These are phyloP conservation scores for Stellera chamaejasme DNA, from an alignment of 345 rosid genomes.

Conservation along the genomic window DNA sequence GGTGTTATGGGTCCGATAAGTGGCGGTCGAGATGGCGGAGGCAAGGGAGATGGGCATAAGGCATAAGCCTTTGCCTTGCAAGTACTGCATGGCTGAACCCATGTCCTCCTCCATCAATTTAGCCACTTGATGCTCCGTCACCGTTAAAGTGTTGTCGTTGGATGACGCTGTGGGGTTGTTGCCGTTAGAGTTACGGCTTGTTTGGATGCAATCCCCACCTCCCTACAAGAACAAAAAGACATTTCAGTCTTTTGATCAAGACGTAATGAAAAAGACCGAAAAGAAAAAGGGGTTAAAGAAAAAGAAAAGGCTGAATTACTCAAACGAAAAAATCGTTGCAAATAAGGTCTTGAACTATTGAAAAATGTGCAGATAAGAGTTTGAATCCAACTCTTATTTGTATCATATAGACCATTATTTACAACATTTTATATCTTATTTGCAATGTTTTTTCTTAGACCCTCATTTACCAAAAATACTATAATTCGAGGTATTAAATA, in stretches of 20 bases:
- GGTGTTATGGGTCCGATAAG: constrained; percentile 41
- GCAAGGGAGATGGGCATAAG: constrained; percentile 96
- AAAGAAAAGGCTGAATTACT: too few relatives aligned
- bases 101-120: constrained; percentile 96
- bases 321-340: too few relatives aligned
- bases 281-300: constrained; percentile 2
- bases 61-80: constrained; percentile 95
- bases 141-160: constrained; percentile 40
- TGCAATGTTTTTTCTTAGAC: too few relatives aligned
- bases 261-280: not conserved
- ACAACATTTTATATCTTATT: too few relatives aligned
- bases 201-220: constrained; percentile 47
- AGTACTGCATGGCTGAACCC: constrained; percentile 98
- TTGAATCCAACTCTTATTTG: too few relatives aligned
- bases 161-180: constrained; percentile 22
- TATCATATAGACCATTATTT: too few relatives aligned
- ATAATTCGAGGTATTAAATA: too few relatives aligned
- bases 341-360: too few relatives aligned
- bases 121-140: constrained; percentile 85
- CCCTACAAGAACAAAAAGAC: constrained; percentile 18
- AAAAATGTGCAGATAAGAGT: too few relatives aligned
- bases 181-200: constrained; percentile 31
- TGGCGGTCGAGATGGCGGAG: constrained; percentile 78
- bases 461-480: too few relatives aligned
- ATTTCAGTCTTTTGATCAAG: not conserved